Base-by-base conservation (phyloP, 2,329 filamentous ascomycete species). In the Incumbomyces delicatus region DNA sequence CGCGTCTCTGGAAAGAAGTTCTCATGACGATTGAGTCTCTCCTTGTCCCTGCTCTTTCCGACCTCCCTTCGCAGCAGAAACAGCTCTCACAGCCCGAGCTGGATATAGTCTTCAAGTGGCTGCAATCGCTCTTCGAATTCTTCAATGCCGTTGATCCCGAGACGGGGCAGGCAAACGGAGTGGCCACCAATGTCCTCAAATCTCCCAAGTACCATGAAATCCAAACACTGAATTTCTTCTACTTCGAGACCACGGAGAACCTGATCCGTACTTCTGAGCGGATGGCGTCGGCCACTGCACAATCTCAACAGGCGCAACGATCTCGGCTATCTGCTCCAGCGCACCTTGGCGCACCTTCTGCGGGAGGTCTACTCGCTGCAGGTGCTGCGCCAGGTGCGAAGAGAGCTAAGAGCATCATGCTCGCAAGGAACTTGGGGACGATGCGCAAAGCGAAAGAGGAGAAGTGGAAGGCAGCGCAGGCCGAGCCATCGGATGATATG, bases 131-230 rank as follows among this genome's bases (percentile, higher is more conserved):
- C 6, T 87, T 95, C 57, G 83, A 83, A 47, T 98, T 98, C 69
- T 98, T 98, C 78, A 84, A 95, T 60, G 92, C 89, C 27, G 79
- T 83, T 52, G 89, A 95, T 58, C 88, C 95, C 58, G 78, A 85
- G 60, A 83, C 69, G 58, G 80, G 89, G 46, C 85, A 90, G 64
- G 85, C 85, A 18, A 78, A 92, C 50, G 92, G 92, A 54, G 87
- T 98, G 2, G 85, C 89, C 0, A 78, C 87, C 37, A 89, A 95
- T 63, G 82, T 95, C 29, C 77, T 98, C 61, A 95, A 94, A 67
- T 94, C 87, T 55, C 87, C 90, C 61, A 98, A 98, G 75, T 98
- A 95, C 73, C 89, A 95, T 71, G 92, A 98, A 65, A 79, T 98
- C 45, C 87, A 92, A 55, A 90, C 87, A 52, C 77, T 98, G 53